Conservation (phyloP, 371 early-diverging fungal species). For the Lichtheimia ornata region DNA sequence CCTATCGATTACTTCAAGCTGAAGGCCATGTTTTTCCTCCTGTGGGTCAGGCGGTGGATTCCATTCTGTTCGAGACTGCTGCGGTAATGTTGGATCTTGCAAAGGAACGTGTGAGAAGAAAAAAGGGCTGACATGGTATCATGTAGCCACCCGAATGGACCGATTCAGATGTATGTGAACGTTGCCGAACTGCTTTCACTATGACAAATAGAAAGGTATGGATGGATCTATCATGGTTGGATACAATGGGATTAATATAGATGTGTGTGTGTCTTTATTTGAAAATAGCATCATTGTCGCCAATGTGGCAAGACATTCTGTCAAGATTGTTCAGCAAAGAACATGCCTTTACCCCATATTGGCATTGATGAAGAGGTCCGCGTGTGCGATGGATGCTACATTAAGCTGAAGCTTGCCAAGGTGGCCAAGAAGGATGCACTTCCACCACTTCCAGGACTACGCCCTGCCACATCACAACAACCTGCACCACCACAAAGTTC, state of each 20-base stretch:
- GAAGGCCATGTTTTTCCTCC: slow-evolving; percentile 77
- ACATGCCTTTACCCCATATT: slow-evolving; percentile 79
- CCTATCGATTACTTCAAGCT: slow-evolving; percentile 75
- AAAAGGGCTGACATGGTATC: not conserved
- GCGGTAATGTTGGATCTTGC: slow-evolving; percentile 47
- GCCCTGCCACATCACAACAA: not conserved
- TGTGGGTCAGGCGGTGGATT: slow-evolving; percentile 70
- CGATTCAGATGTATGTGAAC: slow-evolving; percentile 90
- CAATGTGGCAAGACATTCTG: slow-evolving; percentile 95
- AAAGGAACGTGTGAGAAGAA: not conserved
- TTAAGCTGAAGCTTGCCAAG: slow-evolving; percentile 60
- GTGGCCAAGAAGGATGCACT: slow-evolving; percentile 23
- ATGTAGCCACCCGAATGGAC: slow-evolving; percentile 95
- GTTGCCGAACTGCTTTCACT: slow-evolving; percentile 92
- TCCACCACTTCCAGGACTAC: slow-evolving; percentile 13
- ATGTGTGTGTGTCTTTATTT: not conserved
- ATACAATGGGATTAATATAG: not conserved
- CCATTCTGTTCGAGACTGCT: slow-evolving; percentile 68
- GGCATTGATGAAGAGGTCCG: slow-evolving; percentile 90
- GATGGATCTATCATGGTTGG: not conserved
- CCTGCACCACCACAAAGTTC: not conserved
- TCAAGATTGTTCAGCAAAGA: slow-evolving; percentile 89
- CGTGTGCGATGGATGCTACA: slow-evolving; percentile 92
- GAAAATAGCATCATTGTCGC: slow-evolving; percentile 87
- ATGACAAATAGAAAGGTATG: slow-evolving; percentile 87